Percentiles rank a stretch among this genome's conserved stretches.
Evolutionary conservation across 2,329 filamentous ascomycete genomes (phyloP).

Genomic region (Fusarium anguioides): DNA sequence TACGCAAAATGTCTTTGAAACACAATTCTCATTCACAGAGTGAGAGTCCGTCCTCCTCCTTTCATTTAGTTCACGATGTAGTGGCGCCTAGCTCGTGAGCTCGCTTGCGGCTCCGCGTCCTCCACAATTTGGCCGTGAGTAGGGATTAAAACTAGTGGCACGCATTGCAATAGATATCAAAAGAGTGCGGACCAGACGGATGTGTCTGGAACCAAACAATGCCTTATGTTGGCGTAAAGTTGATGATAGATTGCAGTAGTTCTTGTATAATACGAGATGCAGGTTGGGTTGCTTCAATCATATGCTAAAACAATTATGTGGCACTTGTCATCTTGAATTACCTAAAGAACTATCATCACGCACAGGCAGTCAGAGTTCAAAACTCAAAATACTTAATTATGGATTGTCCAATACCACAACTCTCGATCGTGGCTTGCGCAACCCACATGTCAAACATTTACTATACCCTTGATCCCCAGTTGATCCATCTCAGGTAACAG

Average conservation of each 20-base stretch:
- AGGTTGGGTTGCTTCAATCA: conserved; percentile 23
- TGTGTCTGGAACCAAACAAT: conserved; percentile 2
- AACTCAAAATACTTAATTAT: conserved; percentile 7
- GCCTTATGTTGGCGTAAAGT: not conserved
- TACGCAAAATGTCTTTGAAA: conserved; percentile 12
- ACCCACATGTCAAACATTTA: too few relatives aligned
- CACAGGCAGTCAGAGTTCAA: conserved; percentile 6
- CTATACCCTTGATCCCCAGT: conserved; percentile 3
- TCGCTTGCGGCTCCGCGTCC: conserved; percentile 40
- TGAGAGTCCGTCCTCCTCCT: too few relatives aligned
- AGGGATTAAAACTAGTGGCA: not conserved
- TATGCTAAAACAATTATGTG: not conserved
- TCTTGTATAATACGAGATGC: conserved; percentile 21
- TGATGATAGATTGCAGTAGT: conserved; percentile 9
- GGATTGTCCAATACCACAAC: not conserved
- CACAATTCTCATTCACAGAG: too few relatives aligned
- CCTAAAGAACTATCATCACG: not conserved
- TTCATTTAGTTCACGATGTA: not conserved
- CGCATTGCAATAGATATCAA: conserved; percentile 3
- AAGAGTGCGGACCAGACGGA: conserved; percentile 6
- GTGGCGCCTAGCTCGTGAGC: conserved; percentile 19
- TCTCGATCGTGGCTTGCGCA: conserved; percentile 28
- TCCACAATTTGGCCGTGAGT: conserved; percentile 29
- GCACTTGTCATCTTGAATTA: not conserved
- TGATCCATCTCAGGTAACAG: conserved; percentile 3